A percentile compares a stretch with the other conserved stretches of the same genome.
Conservation (phyloP, 2,329 filamentous ascomycete genomes). For the Colletotrichum echinochloae region DNA sequence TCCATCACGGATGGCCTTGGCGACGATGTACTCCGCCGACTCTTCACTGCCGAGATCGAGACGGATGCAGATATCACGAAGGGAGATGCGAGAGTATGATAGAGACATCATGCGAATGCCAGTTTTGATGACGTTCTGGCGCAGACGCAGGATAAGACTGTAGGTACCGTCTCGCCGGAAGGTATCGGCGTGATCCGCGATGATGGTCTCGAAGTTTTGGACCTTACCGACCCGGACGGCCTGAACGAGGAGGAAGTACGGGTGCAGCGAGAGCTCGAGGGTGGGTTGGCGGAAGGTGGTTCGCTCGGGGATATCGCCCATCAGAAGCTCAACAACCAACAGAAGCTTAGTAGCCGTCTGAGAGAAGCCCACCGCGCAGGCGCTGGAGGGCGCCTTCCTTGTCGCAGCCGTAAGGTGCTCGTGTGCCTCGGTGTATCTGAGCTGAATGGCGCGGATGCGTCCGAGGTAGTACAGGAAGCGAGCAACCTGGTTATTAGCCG, state of each 20-base stretch:
- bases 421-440: slow-evolving; percentile 96
- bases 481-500: slow-evolving; percentile 97
- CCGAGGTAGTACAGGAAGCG: slow-evolving; percentile 98
- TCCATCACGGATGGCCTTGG: slow-evolving; percentile 96
- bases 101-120: slow-evolving; percentile 99
- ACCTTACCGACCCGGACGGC: slow-evolving; percentile 97
- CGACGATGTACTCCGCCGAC: slow-evolving; percentile 98
- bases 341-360: slow-evolving; percentile 97
- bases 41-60: slow-evolving; percentile 95
- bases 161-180: slow-evolving; percentile 97
- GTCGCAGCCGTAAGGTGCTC: slow-evolving; percentile 93
- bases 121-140: slow-evolving; percentile 99
- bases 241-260: slow-evolving; percentile 94
- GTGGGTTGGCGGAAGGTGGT: slow-evolving; percentile 91
- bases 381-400: slow-evolving; percentile 91
- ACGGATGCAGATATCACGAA: slow-evolving; percentile 96
- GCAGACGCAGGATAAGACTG: slow-evolving; percentile 91
- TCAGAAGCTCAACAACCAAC: slow-evolving; percentile 93
- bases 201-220: slow-evolving; percentile 89
- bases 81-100: slow-evolving; percentile 95
- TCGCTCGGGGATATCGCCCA: slow-evolving; percentile 98
- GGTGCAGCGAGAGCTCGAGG: slow-evolving; percentile 87
- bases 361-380: slow-evolving; percentile 91
- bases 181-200: slow-evolving; percentile 81
- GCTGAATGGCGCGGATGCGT: slow-evolving; percentile 94